Conservation (phyloP, 2,329 filamentous ascomycete genomes). For the Lachnellula cervina region DNA sequence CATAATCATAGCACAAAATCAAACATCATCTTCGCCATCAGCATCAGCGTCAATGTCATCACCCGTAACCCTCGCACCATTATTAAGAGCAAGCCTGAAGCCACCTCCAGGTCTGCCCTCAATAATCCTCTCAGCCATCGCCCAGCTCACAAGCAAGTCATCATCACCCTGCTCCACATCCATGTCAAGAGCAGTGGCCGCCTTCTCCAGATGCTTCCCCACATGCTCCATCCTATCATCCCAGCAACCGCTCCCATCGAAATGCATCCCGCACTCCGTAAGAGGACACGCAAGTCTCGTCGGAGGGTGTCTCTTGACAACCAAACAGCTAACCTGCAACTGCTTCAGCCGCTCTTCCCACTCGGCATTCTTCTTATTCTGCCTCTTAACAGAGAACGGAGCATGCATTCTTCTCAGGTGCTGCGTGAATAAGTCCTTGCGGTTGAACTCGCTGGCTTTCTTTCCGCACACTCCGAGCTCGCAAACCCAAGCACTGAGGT, state of each 20-base stretch:
- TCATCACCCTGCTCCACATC: constrained; percentile 15
- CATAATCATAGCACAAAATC: background rate
- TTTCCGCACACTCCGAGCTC: constrained; percentile 30
- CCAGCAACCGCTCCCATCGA: constrained; percentile 64
- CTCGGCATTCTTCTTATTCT: constrained; percentile 34
- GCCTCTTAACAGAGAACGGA: constrained; percentile 38
- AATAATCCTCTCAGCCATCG: constrained; percentile 15
- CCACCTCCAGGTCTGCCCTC: constrained; percentile 8
- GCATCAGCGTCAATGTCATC: constrained; percentile 22
- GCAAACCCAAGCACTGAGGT: constrained; percentile 71
- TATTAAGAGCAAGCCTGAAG: background rate
- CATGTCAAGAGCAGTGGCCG: constrained; percentile 23
- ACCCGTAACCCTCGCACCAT: background rate
- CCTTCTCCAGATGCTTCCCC: constrained; percentile 68
- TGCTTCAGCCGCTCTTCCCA: constrained; percentile 51
- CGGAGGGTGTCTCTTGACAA: constrained; percentile 58
- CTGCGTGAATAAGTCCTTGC: constrained; percentile 87
- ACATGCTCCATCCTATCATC: constrained; percentile 85
- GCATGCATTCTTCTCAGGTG: constrained; percentile 84
- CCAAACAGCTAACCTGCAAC: constrained; percentile 55
- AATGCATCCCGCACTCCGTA: constrained; percentile 52
- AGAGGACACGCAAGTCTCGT: constrained; percentile 56
- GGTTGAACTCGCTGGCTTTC: constrained; percentile 57
- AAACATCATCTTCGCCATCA: constrained; percentile 19
- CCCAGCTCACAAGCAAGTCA: constrained; percentile 21